Evolutionary conservation across 208 protist species (phyloP).

Genomic region (Leishmania turanica): DNA sequence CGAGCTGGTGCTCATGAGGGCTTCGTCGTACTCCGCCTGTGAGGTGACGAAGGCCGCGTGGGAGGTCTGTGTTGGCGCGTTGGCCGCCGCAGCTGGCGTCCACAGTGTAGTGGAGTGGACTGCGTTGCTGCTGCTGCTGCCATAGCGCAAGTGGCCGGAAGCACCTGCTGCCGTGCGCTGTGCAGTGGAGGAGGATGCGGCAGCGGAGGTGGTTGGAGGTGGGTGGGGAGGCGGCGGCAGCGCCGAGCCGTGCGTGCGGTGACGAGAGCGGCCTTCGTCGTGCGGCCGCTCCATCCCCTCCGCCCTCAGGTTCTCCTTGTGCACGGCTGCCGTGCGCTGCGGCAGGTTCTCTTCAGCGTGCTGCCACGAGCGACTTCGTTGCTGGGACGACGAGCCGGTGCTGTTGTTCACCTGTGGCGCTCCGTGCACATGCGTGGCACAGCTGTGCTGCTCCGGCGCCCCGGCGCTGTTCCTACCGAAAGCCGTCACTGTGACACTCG

Average conservation of each 20-base stretch:
- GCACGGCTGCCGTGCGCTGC: background rate
- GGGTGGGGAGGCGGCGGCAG: background rate
- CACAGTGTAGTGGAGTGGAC: background rate
- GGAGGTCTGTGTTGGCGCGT: background rate
- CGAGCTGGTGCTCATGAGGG: conserved; percentile 3
- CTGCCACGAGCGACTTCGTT: background rate
- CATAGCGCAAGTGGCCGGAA: background rate
- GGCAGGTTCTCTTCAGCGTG: background rate
- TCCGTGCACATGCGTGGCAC: conserved; percentile 1
- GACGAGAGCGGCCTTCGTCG: background rate
- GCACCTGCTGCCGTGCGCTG: background rate
- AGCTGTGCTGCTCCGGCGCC: conserved; percentile 3
- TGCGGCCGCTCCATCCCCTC: background rate
- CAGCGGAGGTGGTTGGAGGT: background rate
- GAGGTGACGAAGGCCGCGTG: background rate
- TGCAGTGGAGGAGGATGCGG: background rate
- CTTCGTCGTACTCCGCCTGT: background rate
- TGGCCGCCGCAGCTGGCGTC: background rate
- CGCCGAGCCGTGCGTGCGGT: background rate
- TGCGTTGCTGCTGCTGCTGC: background rate
- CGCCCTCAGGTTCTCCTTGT: background rate
- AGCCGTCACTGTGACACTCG: background rate
- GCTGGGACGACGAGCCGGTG: background rate
- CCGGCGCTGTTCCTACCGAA: background rate
- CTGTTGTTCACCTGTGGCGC: background rate